Conservation (phyloP, 371 early-diverging fungal genomes). For the Apophysomyces trapeziformis region DNA sequence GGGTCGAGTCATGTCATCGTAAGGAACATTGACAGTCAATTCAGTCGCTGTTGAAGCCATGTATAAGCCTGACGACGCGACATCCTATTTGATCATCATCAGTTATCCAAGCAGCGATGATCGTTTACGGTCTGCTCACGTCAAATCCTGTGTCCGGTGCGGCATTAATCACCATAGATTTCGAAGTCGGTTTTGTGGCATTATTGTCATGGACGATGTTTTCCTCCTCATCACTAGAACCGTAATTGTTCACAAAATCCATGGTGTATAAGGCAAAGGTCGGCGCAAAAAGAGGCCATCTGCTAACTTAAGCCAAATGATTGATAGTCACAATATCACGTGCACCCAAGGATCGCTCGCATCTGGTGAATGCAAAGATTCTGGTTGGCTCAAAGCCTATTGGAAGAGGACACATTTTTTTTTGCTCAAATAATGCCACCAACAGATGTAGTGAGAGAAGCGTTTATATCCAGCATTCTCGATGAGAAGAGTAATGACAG, state of each 20-base stretch:
- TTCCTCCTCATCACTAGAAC: constrained; percentile 62
- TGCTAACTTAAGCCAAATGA: too few relatives aligned
- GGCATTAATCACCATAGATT: constrained; percentile 50
- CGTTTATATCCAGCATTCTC: constrained; percentile 1
- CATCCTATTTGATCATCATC: constrained; percentile 21
- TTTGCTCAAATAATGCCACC: constrained; percentile 1
- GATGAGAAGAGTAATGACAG: background rate
- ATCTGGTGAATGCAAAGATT: too few relatives aligned
- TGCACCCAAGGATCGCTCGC: too few relatives aligned
- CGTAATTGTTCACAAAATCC: constrained; percentile 54
- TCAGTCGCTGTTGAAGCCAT: constrained; percentile 70
- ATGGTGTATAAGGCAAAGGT: constrained; percentile 10
- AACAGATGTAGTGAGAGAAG: background rate
- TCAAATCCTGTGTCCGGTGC: constrained; percentile 80
- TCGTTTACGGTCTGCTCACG: constrained; percentile 43
- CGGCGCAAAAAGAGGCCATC: too few relatives aligned
- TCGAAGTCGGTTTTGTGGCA: constrained; percentile 18
- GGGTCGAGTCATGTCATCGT: constrained; percentile 71
- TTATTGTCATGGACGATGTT: constrained; percentile 16
- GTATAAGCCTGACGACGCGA: constrained; percentile 45
- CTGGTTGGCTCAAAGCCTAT: too few relatives aligned
- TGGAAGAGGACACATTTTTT: too few relatives aligned
- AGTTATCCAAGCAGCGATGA: background rate
- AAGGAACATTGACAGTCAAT: constrained; percentile 79
- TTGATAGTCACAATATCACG: too few relatives aligned